Base-by-base conservation (phyloP, 2,329 filamentous ascomycete genomes). In the Fusarium poae region DNA sequence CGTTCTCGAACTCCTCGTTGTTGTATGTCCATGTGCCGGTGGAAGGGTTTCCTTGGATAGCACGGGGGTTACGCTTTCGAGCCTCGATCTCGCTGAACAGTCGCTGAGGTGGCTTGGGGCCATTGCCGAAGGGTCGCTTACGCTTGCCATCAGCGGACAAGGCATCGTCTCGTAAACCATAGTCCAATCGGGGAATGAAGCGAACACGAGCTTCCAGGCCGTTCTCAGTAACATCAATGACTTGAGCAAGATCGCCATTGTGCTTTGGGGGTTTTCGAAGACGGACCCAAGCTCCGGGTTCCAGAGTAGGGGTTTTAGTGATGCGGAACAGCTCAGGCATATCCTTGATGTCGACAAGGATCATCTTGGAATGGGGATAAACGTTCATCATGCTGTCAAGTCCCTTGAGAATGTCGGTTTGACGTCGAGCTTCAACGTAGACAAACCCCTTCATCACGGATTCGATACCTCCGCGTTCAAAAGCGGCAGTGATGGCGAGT, bases 291-390 rank as follows among this genome's bases (percentile, higher is more conserved):
- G 93, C 93, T 68, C 95, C 95, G 12, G 91, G 92, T 72, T 96
- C 89, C 34, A 99, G 84, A 27, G 90, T 89, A 48, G 94, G 92
- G 4, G 92, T 95, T 82, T 97, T 97, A 64, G 89, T 90, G 29
- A 97, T 93, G 52, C 94, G 89, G 20, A 99, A 85, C n/a, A 99
- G 86, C 79, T 98, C 96, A 3, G 96, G 95, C 90, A 97, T 97
- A 80, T 99, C 96, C 79, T 97, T 97, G 75, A 98, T 94, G 49
- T 96, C 93, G 42, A 99, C 93, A 52, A 98, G 84, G 44, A 94
- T 88, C 82, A 96, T 91, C 79, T 94, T 96, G 29, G 89, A 91
- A 58, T 93, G 89, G 55, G 95, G 92, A 78, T 97, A 99, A 37
- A 97, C 92, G 76, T 97, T 94, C 65, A 93, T 88, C 75, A 99